phyloP scores from a whole-genome alignment of 208 protist species.

The Acanthamoeba rhysodes region DNA sequence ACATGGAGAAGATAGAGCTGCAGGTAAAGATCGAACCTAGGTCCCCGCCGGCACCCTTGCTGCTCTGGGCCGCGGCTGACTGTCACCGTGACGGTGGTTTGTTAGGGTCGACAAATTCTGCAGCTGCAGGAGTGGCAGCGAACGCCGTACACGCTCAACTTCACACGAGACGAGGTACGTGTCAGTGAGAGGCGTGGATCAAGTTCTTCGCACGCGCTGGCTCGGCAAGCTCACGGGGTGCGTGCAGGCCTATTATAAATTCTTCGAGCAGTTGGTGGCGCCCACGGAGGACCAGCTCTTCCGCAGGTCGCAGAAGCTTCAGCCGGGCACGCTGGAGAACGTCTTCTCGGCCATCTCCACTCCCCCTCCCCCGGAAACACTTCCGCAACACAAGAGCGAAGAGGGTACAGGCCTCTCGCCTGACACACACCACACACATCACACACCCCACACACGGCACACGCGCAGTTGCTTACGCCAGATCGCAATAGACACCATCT shows the following conservation, averaged over 20 bases:
- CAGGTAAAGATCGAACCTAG: neutral
- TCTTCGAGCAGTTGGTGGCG: neutral
- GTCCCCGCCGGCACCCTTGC: too few relatives aligned
- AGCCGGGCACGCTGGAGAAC: neutral
- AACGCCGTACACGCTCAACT: neutral
- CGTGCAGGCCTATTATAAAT: neutral
- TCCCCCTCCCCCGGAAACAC: neutral
- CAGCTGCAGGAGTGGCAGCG: neutral
- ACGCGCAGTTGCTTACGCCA: too few relatives aligned
- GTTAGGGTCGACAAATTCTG: neutral
- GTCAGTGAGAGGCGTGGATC: neutral
- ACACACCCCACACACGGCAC: neutral
- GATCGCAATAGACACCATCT: neutral
- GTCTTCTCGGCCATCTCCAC: neutral
- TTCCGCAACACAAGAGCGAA: too few relatives aligned
- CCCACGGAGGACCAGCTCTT: neutral
- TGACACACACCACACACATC: too few relatives aligned
- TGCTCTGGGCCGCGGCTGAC: too few relatives aligned
- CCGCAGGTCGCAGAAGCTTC: neutral
- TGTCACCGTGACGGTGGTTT: too few relatives aligned
- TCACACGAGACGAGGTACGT: neutral
- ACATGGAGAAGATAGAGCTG: conserved; percentile 16
- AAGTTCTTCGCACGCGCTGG: too few relatives aligned
- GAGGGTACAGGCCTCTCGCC: too few relatives aligned
- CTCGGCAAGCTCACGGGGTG: too few relatives aligned